phyloP scores from a whole-genome alignment of 2,329 filamentous ascomycete genomes.

The Stromatinia cepivora region DNA sequence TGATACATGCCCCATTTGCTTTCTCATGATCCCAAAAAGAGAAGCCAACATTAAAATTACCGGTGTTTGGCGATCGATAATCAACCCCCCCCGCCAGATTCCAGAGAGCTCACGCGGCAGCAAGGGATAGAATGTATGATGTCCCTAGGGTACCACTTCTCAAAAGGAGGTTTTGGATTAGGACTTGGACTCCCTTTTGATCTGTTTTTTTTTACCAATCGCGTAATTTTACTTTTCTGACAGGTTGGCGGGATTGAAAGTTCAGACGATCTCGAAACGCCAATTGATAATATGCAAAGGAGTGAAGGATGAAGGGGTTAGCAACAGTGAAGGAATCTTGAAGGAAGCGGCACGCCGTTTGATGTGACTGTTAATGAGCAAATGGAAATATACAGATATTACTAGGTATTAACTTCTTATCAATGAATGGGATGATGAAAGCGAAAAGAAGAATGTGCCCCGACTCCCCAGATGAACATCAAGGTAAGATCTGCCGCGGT shows the following conservation, averaged over 20 bases:
- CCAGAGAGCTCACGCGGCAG: slow-evolving; percentile 14
- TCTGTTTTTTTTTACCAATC: slow-evolving; percentile 13
- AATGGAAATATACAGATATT: neutral
- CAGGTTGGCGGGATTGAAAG: neutral
- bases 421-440: too few species aligned
- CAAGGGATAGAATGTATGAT: slow-evolving; percentile 3
- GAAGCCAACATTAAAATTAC: neutral
- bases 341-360: slow-evolving; percentile 13
- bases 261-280: slow-evolving; percentile 4
- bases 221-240: neutral
- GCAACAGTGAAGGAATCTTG: neutral
- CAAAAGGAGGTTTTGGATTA: slow-evolving; percentile 6
- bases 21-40: neutral
- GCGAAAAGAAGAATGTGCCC: neutral
- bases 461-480: neutral
- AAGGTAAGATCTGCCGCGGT: neutral
- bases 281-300: neutral
- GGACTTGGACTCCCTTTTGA: slow-evolving; percentile 16
- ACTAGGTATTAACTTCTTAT: neutral
- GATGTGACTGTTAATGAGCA: neutral
- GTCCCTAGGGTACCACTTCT: slow-evolving; percentile 10
- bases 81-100: slow-evolving; percentile 4
- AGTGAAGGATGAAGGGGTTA: slow-evolving; percentile 6
- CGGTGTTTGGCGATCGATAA: neutral
- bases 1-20: neutral